Base-by-base conservation (phyloP, 371 early-diverging fungal genomes). In the Rhizopus microsporus region DNA sequence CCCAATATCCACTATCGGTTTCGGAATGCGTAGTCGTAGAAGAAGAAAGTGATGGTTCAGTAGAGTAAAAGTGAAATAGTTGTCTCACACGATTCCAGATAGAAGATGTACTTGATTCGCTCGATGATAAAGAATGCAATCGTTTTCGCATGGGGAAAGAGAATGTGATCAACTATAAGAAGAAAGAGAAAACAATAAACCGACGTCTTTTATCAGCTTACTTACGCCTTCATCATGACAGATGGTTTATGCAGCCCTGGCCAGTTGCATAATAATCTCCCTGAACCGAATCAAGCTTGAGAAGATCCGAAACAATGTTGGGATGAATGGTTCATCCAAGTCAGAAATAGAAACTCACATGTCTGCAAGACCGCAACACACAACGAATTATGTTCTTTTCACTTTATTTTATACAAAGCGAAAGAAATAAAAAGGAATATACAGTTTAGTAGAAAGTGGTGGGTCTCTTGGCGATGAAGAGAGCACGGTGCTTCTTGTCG, bases 381-480 rank as follows among this genome's bases (percentile, higher is more conserved):
- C 5, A 46, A 29, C 29, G 30, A 29, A 15, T 23, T 46, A 29
- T 15, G 29, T 46, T 23, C 46, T 46, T 29, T 46, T 23, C 12
- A 23, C 29, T 46, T 46, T 46, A 46, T 46, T 23, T 46, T 51
- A 53, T 9, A 42, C 55, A 50, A 23, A 51, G 44, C 38, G 44
- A 48, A 46, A 56, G 51, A 50, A 38, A 52, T 30, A 46, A 31
- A 45, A 53, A 29, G 35, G 37, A 43, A 59, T 51, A 51, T 10
- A 51, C 31, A 38, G 43, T 56, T 75, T 75, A 79, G 55, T 76
- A 86, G 86, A 90, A 88, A 67, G 95, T 95, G 68, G 84, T 81
- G 68, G 95, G 95, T 72, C 94, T 89, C 76, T 84, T 79, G 70
- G 88, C 94, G 78, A 89, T 75, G 84, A 89, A 91, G 63, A 89